phyloP scores from a whole-genome alignment of 176 grass and related monocot genomes.

The Thalia dealbata region DNA sequence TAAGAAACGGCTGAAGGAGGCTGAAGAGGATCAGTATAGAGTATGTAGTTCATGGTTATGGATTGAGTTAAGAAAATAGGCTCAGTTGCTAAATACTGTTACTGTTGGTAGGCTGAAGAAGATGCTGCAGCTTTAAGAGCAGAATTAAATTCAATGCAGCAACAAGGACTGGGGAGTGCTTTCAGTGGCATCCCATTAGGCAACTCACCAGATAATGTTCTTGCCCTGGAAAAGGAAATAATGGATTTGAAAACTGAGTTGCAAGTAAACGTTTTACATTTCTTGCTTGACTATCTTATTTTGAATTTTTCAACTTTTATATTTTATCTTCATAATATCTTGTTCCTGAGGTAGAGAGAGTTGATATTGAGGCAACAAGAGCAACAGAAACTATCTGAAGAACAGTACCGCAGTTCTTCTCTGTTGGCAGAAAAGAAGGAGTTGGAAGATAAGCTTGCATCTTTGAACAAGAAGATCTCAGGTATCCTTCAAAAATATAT shows the following conservation, averaged over 20 bases:
- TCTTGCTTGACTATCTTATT: background rate
- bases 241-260: constrained; percentile 63
- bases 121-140: constrained; percentile 85
- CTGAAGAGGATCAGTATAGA: constrained; percentile 95
- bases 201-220: constrained; percentile 39
- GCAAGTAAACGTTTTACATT: constrained; percentile 29
- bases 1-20: constrained; percentile 89
- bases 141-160: constrained; percentile 71
- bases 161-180: constrained; percentile 57
- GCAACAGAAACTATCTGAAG: constrained; percentile 65
- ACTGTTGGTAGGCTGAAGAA: constrained; percentile 63
- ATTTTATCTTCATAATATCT: constrained; percentile 12
- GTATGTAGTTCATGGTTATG: constrained; percentile 33
- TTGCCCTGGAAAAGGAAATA: constrained; percentile 81
- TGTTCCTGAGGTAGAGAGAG: constrained; percentile 39
- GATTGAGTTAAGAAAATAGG: constrained; percentile 1
- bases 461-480: constrained; percentile 70
- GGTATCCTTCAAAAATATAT: constrained; percentile 25
- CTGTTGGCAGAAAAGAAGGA: constrained; percentile 58
- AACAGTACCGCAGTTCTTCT: constrained; percentile 42
- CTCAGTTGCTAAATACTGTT: constrained; percentile 21
- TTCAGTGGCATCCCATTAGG: constrained; percentile 47
- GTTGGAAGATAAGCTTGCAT: constrained; percentile 59
- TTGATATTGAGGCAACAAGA: constrained; percentile 56
- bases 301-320: constrained; percentile 2